Base-by-base conservation (phyloP, 257 asterid species). In the Capsicum baccatum region DNA sequence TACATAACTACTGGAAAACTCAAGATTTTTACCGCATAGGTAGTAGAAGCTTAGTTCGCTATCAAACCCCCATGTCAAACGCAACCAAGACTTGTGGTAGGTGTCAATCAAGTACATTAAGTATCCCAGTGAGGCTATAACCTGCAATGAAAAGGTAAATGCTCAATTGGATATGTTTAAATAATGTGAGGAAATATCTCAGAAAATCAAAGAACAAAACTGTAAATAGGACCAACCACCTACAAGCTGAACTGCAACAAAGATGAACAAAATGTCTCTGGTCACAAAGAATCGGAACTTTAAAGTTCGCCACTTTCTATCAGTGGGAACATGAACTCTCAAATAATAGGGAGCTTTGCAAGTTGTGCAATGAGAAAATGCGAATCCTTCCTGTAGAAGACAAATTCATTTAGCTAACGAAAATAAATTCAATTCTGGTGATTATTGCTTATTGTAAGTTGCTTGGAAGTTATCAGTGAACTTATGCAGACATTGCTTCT, bases 261-360 rank as follows among this genome's bases (percentile, higher is more conserved):
- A 96, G 90, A 94, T 94, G 87, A 93, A 93, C 71, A 96, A 85
- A 84, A 96, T 93, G 88, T 96, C 98, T 88, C 99, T 92, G 4
- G 99, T 94, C 87, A 94, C 99, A 81, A 96, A 96, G 88, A 96
- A 94, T 11, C 98, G 94, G 85, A 96, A 96, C 93, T 96, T 94
- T 90, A 94, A 67, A 6, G 96, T 94, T 87, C 98, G 89, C 98
- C 98, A 96, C 89, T 91, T 93, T 86, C 96, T 90, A 86, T 96
- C 96, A 85, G 94, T 96, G 86, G 91, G 68, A 16, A 87, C 96
- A 66, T 94, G 99, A 59, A 95, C 97, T 91, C 98, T 89, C 84
- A 95, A 87, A 89, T 92, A 91, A 89, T 94, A 95, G 50, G 97
- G 97, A 89, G 97, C 94, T 89, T 96, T 94, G 94, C 99, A 96